Evolutionary conservation across 2,329 filamentous ascomycete genomes (phyloP).

Genomic region (Ophiostoma piceae): DNA sequence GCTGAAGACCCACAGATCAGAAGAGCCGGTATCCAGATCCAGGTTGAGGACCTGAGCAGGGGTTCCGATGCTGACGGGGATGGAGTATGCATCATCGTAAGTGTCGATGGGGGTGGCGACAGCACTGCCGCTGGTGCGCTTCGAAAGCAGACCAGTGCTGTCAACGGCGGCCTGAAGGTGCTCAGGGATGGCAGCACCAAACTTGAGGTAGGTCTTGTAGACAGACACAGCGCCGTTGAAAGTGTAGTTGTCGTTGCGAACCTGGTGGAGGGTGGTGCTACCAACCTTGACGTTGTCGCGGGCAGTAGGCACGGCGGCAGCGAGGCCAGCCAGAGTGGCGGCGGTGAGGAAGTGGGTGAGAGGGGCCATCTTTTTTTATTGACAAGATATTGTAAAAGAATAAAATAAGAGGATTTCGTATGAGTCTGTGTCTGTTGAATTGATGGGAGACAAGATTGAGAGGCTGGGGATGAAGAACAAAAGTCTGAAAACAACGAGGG

Average conservation of each 20-base stretch:
- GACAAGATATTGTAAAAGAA: not conserved
- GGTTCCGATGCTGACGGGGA: conserved; percentile 40
- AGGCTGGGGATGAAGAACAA: not conserved
- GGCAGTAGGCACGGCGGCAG: conserved; percentile 31
- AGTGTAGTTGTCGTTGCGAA: conserved; percentile 35
- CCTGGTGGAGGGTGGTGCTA: conserved; percentile 38
- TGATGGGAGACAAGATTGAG: not conserved
- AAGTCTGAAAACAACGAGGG: not conserved
- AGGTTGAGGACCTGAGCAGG: conserved; percentile 32
- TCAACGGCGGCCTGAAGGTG: conserved; percentile 35
- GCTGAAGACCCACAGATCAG: conserved; percentile 37
- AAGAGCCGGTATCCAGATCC: conserved; percentile 35
- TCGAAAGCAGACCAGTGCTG: conserved; percentile 17
- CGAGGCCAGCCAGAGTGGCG: conserved; percentile 31
- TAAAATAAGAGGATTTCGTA: not conserved
- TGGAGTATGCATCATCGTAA: conserved; percentile 40
- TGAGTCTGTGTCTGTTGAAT: not conserved
- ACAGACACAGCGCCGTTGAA: conserved; percentile 36
- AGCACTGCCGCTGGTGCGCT: conserved; percentile 32
- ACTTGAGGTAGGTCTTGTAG: conserved; percentile 40
- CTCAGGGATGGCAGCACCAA: conserved; percentile 35
- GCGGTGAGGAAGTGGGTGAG: conserved; percentile 29
- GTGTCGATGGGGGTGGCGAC: conserved; percentile 41
- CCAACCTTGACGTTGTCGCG: conserved; percentile 29
- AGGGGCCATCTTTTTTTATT: conserved; percentile 18